Base-by-base conservation (phyloP, 2,329 filamentous ascomycete genomes). In the Microcyclosporella mali region DNA sequence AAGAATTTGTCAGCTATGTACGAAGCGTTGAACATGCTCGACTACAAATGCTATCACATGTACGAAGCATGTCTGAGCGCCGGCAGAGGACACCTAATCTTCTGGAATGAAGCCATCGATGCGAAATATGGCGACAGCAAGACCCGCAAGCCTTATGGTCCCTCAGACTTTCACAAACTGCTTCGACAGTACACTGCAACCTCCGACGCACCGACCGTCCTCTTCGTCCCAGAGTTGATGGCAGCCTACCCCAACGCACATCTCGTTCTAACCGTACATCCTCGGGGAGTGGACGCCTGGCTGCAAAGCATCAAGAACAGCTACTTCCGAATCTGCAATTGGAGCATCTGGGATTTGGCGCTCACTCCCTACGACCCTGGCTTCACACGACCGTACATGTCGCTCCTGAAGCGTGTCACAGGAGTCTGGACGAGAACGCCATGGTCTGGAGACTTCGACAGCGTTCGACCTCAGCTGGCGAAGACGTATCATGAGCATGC, bases 1-100 rank as follows among this genome's bases (percentile, higher is more conserved):
- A n/a, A n/a, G n/a, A n/a, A n/a, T 12, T 9, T 7, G 9, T 18
- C 32, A 34, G 32, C 32, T 17, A 34, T 34, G 32, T 34, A 8
- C 32, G 6, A 15, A 4, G 32, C 32, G 15, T 18, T 34, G 15
- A 8, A 8, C 7, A 34, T 9, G 4, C 32, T 34, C 8, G 15
- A 14, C n/a, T 34, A 34, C 32, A 34, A 34, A 34, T 34, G 15
- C 4, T 34, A 34, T 18, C 32, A 34, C 32, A 34, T 34, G 32
- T 6, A 4, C 32, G 32, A 10, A 34, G 7, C 8, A 8, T 16
- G 11, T 9, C 6, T 16, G 4, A 17, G 19, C 32, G 15, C 15
- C 7, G 4, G 8, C 6, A 34, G 19, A 34, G 32, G 32, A 4
- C 9, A 14, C 32, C 32, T 34, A 4, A 34, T 17, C 4, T 17